Conservation (phyloP, 202 grass and related monocot genomes). For the Brachypodium distachyon region DNA sequence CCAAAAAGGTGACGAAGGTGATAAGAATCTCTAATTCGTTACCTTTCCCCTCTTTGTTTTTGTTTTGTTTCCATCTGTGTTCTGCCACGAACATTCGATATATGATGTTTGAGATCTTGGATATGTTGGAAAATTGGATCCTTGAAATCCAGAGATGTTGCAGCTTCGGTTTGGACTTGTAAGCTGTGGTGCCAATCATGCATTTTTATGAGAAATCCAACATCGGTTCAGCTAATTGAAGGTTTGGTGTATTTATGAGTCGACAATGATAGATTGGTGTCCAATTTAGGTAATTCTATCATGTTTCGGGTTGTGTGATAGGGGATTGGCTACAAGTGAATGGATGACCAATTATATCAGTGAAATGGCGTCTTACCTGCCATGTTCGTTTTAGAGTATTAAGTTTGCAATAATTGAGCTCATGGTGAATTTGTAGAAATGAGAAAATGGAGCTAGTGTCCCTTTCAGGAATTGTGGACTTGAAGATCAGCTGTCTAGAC, state of each 20-base stretch:
- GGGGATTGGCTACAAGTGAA: not conserved
- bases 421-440: not conserved
- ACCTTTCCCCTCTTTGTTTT: not conserved
- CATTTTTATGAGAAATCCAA: not conserved
- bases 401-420: not conserved
- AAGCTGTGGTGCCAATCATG: not conserved
- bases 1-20: not conserved
- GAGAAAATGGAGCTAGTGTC: not conserved
- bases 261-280: not conserved
- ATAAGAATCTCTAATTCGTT: not conserved
- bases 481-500: not conserved
- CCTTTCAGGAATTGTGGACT: not conserved
- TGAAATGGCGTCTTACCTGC: slow-evolving; percentile 5
- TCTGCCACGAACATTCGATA: not conserved
- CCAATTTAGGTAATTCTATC: not conserved
- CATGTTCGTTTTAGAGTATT: not conserved
- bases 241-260: slow-evolving; percentile 14
- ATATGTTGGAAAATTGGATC: not conserved
- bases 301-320: not conserved
- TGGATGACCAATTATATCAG: not conserved
- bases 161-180: not conserved
- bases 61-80: not conserved
- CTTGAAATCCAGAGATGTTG: not conserved
- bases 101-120: not conserved
- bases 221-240: not conserved